phyloP scores from a whole-genome alignment of 2,329 filamentous ascomycete species.

The Fusarium beomiforme region DNA sequence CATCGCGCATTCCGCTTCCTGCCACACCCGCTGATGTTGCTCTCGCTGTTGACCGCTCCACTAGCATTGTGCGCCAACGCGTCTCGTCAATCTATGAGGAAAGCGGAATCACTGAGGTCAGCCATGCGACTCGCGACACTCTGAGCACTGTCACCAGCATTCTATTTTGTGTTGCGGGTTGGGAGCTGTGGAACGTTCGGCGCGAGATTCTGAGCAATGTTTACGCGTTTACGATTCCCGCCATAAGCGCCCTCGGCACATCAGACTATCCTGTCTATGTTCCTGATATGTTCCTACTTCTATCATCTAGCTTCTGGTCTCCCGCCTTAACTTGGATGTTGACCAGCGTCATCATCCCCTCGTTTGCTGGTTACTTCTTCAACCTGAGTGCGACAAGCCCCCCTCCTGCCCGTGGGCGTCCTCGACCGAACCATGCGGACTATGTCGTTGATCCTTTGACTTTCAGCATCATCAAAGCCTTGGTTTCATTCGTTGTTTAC shows the following conservation, averaged over 20 bases:
- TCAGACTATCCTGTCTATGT: slow-evolving; percentile 71
- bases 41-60: slow-evolving; percentile 77
- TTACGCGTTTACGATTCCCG: slow-evolving; percentile 78
- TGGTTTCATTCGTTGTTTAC: slow-evolving; percentile 85
- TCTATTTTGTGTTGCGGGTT: slow-evolving; percentile 71
- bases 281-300: slow-evolving; percentile 82
- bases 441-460: slow-evolving; percentile 83
- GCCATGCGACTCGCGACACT: slow-evolving; percentile 72
- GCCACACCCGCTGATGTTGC: slow-evolving; percentile 83
- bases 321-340: slow-evolving; percentile 80
- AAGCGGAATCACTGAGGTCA: slow-evolving; percentile 72
- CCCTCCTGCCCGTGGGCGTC: slow-evolving; percentile 55
- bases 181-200: slow-evolving; percentile 78
- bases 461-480: slow-evolving; percentile 88
- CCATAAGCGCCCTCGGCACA: slow-evolving; percentile 64
- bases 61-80: slow-evolving; percentile 72
- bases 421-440: slow-evolving; percentile 52
- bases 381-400: slow-evolving; percentile 74
- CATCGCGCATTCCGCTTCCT: slow-evolving; percentile 75
- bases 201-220: slow-evolving; percentile 75
- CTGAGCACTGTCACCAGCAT: slow-evolving; percentile 79
- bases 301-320: slow-evolving; percentile 85
- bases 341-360: slow-evolving; percentile 77
- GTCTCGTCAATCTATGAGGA: slow-evolving; percentile 71
- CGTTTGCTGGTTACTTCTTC: slow-evolving; percentile 85